phyloP scores from a whole-genome alignment of 371 early-diverging fungal species.

The Rhizopus microsporus region DNA sequence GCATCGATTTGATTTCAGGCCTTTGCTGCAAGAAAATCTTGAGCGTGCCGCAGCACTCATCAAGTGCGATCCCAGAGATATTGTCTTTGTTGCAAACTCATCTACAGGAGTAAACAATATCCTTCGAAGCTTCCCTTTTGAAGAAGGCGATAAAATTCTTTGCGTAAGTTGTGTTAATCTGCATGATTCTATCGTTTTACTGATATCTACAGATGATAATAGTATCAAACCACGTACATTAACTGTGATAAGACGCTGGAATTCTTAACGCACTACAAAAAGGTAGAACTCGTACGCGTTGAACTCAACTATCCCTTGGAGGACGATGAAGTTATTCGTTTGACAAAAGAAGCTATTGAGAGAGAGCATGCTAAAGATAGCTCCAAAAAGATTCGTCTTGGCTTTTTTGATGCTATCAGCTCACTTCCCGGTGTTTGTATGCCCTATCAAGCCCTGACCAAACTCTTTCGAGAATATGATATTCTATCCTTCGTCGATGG shows the following conservation, averaged over 20 bases:
- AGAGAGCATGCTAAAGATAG: slow-evolving; percentile 36
- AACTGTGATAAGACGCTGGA: slow-evolving; percentile 35
- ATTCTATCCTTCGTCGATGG: slow-evolving; percentile 70
- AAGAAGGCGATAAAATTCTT: slow-evolving; percentile 44
- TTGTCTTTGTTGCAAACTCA: slow-evolving; percentile 39
- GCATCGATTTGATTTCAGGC: slow-evolving; percentile 9
- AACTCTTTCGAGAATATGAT: slow-evolving; percentile 47
- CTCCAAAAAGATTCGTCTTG: slow-evolving; percentile 34
- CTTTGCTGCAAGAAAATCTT: slow-evolving; percentile 7
- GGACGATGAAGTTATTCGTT: slow-evolving; percentile 32
- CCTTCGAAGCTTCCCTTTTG: slow-evolving; percentile 45
- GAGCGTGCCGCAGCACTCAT: slow-evolving; percentile 21
- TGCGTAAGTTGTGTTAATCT: slow-evolving; percentile 9
- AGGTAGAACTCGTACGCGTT: slow-evolving; percentile 34
- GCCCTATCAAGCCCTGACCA: slow-evolving; percentile 59
- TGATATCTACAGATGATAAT: not conserved
- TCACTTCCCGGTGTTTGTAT: slow-evolving; percentile 58
- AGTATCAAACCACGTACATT: slow-evolving; percentile 40
- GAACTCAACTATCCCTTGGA: slow-evolving; percentile 35
- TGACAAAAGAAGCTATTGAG: slow-evolving; percentile 30
- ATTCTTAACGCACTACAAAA: slow-evolving; percentile 32
- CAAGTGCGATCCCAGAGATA: slow-evolving; percentile 36
- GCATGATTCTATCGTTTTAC: too few species aligned
- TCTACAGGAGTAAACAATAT: slow-evolving; percentile 40
- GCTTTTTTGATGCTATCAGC: slow-evolving; percentile 56